A percentile compares a stretch with the other conserved stretches of the same genome.
phyloP scores from a whole-genome alignment of 306 rosid genomes.

The Datisca glomerata region DNA sequence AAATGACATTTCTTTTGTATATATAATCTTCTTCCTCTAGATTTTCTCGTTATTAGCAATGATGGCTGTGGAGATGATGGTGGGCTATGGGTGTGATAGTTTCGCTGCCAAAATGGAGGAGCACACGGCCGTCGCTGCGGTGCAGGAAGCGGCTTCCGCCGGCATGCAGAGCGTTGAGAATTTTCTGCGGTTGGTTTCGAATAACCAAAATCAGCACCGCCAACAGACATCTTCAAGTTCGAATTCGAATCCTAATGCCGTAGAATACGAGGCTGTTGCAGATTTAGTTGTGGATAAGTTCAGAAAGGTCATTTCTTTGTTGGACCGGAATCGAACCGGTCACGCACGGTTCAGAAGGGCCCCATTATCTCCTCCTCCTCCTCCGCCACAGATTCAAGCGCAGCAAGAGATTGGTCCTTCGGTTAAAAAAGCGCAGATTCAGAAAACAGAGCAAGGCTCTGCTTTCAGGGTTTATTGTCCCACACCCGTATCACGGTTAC shows the following conservation, averaged over 20 bases:
- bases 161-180: slow-evolving; percentile 63
- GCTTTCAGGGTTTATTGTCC: slow-evolving; percentile 63
- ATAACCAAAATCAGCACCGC: slow-evolving; percentile 10
- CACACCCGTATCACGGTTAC: slow-evolving; percentile 21
- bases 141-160: slow-evolving; percentile 59
- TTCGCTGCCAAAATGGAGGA: slow-evolving; percentile 14
- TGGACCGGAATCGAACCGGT: slow-evolving; percentile 41
- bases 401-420: slow-evolving; percentile 10
- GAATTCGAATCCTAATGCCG: slow-evolving; percentile 2
- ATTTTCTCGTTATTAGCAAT: not conserved
- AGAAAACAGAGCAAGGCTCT: slow-evolving; percentile 24
- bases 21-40: not conserved
- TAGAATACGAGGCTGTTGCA: slow-evolving; percentile 26
- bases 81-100: slow-evolving; percentile 16
- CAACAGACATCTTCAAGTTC: slow-evolving; percentile 5
- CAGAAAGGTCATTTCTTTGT: slow-evolving; percentile 52
- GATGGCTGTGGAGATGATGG: slow-evolving; percentile 41
- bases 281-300: slow-evolving; percentile 52
- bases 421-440: not conserved
- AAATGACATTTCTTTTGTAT: too few relatives aligned
- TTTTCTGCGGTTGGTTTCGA: slow-evolving; percentile 40
- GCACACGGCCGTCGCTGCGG: slow-evolving; percentile 15
- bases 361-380: slow-evolving; percentile 13
- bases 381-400: slow-evolving; percentile 6
- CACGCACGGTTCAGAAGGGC: slow-evolving; percentile 76